Percentiles rank a stretch among this genome's conserved stretches.
phyloP scores from a whole-genome alignment of 1,284 basidiomycete genomes.

The Cutaneotrichosporon mucoides region DNA sequence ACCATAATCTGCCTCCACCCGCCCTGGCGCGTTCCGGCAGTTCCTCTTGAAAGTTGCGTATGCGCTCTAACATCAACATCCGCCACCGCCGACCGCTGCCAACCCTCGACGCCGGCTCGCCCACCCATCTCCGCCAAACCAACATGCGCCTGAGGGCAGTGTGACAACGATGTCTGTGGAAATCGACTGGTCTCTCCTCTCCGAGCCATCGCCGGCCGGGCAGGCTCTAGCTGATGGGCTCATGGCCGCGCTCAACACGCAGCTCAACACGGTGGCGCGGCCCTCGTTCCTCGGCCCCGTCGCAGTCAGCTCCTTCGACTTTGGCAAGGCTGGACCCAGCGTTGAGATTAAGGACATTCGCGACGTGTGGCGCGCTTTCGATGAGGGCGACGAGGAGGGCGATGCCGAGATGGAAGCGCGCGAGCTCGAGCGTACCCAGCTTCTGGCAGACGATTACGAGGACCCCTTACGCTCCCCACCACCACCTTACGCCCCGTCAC shows the following conservation, averaged over 20 bases:
- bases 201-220: constrained; percentile 20
- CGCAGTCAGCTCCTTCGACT: constrained; percentile 76
- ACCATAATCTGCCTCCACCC: too few species aligned
- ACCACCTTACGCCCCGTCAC: neutral
- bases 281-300: constrained; percentile 94
- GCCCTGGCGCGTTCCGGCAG: too few species aligned
- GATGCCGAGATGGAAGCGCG: constrained; percentile 30
- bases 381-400: constrained; percentile 70
- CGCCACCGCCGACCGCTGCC: too few species aligned
- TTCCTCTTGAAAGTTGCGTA: too few species aligned
- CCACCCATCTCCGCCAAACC: neutral
- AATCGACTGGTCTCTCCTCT: constrained; percentile 55
- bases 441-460: neutral
- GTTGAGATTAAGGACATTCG: constrained; percentile 85
- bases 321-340: constrained; percentile 77
- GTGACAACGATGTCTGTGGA: constrained; percentile 52
- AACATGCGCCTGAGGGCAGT: neutral
- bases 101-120: too few species aligned
- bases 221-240: constrained; percentile 65
- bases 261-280: constrained; percentile 63
- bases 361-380: constrained; percentile 90
- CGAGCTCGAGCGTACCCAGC: neutral
- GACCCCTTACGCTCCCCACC: neutral
- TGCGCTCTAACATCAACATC: too few species aligned
- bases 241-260: constrained; percentile 72